Conservation (phyloP, 768 basidiomycete species). For the Glaciozyma antarctica region DNA sequence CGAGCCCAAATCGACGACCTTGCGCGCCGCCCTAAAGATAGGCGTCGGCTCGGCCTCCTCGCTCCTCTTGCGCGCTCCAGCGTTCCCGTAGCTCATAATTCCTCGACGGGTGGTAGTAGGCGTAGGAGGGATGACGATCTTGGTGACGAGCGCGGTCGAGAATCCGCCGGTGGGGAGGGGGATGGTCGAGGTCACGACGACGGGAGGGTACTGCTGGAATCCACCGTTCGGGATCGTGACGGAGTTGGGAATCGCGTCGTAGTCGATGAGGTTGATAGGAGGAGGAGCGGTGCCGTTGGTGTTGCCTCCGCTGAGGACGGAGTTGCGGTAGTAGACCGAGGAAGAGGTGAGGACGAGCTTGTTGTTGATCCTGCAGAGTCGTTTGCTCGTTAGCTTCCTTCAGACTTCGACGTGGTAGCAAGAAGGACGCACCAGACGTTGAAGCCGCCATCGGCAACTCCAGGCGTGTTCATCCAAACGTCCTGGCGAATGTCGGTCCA, state of each 20-base stretch:
- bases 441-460: slow-evolving; percentile 52
- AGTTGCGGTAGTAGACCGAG: slow-evolving; percentile 33
- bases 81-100: background rate
- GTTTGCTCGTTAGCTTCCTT: no score
- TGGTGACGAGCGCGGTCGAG: slow-evolving; percentile 4
- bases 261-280: slow-evolving; percentile 23
- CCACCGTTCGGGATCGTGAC: slow-evolving; percentile 31
- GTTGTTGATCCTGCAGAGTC: slow-evolving; percentile 29
- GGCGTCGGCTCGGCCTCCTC: background rate
- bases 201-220: slow-evolving; percentile 6
- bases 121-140: background rate
- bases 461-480: slow-evolving; percentile 63
- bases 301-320: slow-evolving; percentile 1
- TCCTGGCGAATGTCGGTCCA: slow-evolving; percentile 65
- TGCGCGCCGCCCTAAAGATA: background rate
- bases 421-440: slow-evolving; percentile 25
- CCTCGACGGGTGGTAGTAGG: background rate
- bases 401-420: no score
- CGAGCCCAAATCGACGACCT: slow-evolving; percentile 1
- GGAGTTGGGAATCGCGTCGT: slow-evolving; percentile 21
- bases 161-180: background rate
- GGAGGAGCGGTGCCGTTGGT: background rate
- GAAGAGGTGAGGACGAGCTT: slow-evolving; percentile 30
- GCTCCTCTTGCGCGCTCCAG: background rate
- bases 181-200: background rate